Base-by-base conservation (phyloP, 2,329 filamentous ascomycete species). In the Talaromyces amestolkiae region DNA sequence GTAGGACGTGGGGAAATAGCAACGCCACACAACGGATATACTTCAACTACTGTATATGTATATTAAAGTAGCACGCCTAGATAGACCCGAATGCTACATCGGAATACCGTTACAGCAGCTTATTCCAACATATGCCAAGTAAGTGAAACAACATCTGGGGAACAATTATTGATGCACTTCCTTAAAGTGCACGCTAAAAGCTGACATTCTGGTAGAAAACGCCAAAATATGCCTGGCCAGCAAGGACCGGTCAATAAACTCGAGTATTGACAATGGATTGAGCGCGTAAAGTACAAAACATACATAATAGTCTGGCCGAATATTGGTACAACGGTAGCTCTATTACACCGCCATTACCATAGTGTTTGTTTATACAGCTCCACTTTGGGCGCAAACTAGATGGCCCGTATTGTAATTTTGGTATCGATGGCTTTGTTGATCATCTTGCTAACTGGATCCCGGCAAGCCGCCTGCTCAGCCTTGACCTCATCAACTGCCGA, bases 381-480 rank as follows among this genome's bases (percentile, higher is more conserved):
- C 56, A 41, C 35, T 45, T 11, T 39, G 11, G 19, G 15, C 37
- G 37, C 22, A 33, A 33, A 22, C 39, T n/a, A 59, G 56, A 37
- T 27, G 22, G 39, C 17, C 39, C 19, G 27, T 59, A 59, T 45
- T 27, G 56, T 59, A 59, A 59, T 45, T 59, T 45, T 59, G 9
- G 56, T 59, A 59, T 59, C 27, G 10, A 59, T 33, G 56, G 56
- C 39, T 22, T 59, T 59, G 56, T 45, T 59, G 56, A 59, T 59
- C 56, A 45, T 19, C 17, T 31, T 31, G 17, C 53, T 27, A 54
- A 51, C 24, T 51, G 17, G 49, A 31, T 41, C 39, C 43, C 43
- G 43, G 43, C 43, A 45, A 22, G 43, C 43, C 43, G 43, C 43
- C 43, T 22, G 43, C 19, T 31, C 49, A 53, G 27, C 17, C n/a